phyloP scores from a whole-genome alignment of 164 flowering plant genomes.

The Chimonanthus praecox region DNA sequence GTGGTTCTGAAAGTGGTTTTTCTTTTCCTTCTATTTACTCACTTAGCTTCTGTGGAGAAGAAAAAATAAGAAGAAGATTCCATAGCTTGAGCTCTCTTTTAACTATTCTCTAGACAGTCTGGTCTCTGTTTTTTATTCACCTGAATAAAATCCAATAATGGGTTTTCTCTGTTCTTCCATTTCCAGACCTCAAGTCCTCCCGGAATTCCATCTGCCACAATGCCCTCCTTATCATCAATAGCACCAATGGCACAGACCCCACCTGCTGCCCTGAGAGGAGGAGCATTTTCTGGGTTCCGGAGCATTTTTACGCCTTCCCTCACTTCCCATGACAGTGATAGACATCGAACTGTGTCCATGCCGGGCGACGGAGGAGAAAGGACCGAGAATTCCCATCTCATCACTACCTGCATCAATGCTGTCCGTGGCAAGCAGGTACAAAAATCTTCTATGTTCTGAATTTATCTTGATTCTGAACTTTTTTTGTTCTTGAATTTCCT shows the following conservation, averaged over 20 bases:
- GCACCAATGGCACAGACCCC: slow-evolving; percentile 33
- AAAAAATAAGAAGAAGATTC: too few relatives aligned
- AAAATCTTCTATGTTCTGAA: not conserved
- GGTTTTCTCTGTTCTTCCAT: slow-evolving; percentile 9
- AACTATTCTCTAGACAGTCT: not conserved
- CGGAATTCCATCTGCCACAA: slow-evolving; percentile 15
- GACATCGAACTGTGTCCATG: slow-evolving; percentile 33
- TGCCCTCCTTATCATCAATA: slow-evolving; percentile 23
- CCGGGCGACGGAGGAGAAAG: slow-evolving; percentile 50
- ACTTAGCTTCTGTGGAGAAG: too few relatives aligned
- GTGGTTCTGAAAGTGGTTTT: too few relatives aligned
- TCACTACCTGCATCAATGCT: slow-evolving; percentile 43
- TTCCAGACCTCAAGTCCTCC: slow-evolving; percentile 29
- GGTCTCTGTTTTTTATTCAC: not conserved
- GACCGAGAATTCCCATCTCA: slow-evolving; percentile 36
- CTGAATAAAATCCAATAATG: slow-evolving; percentile 2
- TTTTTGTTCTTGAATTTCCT: not conserved
- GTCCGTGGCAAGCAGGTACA: slow-evolving; percentile 58
- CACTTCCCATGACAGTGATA: slow-evolving; percentile 12
- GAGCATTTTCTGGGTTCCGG: slow-evolving; percentile 33
- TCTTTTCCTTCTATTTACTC: too few relatives aligned
- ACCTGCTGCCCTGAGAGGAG: slow-evolving; percentile 47
- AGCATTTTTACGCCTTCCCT: slow-evolving; percentile 34
- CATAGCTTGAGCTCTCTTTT: not conserved
- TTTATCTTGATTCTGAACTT: not conserved